Base-by-base conservation (phyloP, 768 basidiomycete species). In the Trametes punicea region DNA sequence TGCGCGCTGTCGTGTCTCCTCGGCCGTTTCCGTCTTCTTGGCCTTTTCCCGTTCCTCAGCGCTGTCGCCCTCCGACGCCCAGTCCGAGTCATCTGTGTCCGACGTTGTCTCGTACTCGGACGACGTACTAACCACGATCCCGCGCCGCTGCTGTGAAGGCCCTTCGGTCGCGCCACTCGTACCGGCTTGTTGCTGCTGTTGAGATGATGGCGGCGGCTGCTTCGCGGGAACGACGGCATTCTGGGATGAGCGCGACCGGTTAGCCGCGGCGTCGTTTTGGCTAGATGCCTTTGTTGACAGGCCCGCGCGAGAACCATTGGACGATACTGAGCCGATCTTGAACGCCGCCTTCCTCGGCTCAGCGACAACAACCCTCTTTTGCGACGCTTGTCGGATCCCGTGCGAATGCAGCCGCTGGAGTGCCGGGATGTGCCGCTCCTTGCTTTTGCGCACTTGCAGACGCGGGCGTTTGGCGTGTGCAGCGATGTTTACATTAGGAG, bases 251-350 rank as follows among this genome's bases (percentile, higher is more conserved):
- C 65, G 42, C 25, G 33, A 62, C 48, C 23, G 61, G 47, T 62
- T 62, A 31, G 70, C 63, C 15, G 41, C 34, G 33, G 62, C 69
- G 33, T 61, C 47, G 38, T 51, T 59, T 31, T 59, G 4, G 62
- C 61, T 21, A 57, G 64, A 34, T 5, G 40, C 52, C 39, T 52
- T 52, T 8, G 51, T 34, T 7, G 53, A 46, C 44, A 42, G 29
- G 7, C 42, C 52, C 27, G 56, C 38, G 15, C 56, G 58, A 1
- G 67, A 66, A 13, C 80, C 80, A 44, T 78, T 78, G 49, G 83
- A 82, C 34, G 82, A 83, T 55, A 76, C 73, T 16, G 83, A 84
- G 2, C 83, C 84, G 52, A 86, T 77, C 61, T 82, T 81, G 57
- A 86, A 84, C 63, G 73, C 65, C 39, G 62, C 61, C 55, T 66